phyloP scores from a whole-genome alignment of 1,284 basidiomycete species.

The Takashimella koratensis region DNA sequence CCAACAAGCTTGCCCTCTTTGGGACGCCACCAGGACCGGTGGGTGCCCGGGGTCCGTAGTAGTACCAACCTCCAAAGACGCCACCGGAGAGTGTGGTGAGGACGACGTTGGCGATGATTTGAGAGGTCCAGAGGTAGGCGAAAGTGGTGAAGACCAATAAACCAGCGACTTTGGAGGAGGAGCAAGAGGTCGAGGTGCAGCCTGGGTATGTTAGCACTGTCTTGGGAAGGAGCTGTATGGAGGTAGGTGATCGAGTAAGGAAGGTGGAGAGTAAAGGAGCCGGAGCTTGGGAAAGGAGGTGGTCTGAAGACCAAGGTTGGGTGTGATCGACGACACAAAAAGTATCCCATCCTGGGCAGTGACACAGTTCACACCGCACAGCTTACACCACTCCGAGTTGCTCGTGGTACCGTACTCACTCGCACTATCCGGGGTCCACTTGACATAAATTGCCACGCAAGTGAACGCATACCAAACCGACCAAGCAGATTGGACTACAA shows the following conservation, averaged over 20 bases:
- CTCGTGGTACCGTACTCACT: too few relatives aligned
- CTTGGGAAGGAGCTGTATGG: neutral
- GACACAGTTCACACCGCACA: too few relatives aligned
- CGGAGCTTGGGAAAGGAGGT: too few relatives aligned
- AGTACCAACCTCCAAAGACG: constrained; percentile 56
- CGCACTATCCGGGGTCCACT: constrained; percentile 70
- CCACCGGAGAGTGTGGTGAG: constrained; percentile 75
- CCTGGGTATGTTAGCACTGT: constrained; percentile 17
- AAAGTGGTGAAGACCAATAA: constrained; percentile 74
- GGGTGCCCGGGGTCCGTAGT: constrained; percentile 42
- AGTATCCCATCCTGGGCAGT: too few relatives aligned
- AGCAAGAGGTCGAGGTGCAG: constrained; percentile 52
- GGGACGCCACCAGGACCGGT: constrained; percentile 51
- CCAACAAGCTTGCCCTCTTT: constrained; percentile 63
- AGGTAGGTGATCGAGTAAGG: neutral
- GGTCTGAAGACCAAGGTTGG: too few relatives aligned
- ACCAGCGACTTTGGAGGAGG: constrained; percentile 59
- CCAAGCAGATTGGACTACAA: constrained; percentile 66
- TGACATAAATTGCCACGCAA: constrained; percentile 58
- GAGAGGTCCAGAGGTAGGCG: constrained; percentile 75
- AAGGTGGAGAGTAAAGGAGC: neutral
- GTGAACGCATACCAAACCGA: constrained; percentile 56
- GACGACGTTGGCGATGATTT: constrained; percentile 70
- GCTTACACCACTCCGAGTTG: too few relatives aligned
- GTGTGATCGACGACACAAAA: too few relatives aligned